Base-by-base conservation (phyloP, 1,284 basidiomycete genomes). In the Porogramme epimiltina region DNA sequence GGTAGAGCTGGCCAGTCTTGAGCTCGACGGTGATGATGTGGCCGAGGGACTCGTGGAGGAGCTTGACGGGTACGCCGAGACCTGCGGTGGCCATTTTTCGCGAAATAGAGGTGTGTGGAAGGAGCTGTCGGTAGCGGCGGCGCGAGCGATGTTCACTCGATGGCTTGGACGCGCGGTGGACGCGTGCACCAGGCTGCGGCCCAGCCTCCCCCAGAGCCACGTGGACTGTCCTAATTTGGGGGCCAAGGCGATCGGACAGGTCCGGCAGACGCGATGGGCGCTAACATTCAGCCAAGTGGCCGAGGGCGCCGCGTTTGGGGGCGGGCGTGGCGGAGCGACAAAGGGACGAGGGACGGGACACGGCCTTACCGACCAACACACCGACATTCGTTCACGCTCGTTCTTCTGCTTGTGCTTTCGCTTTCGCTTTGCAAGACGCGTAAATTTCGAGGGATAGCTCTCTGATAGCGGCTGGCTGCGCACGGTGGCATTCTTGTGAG, bases 11-110 rank as follows among this genome's bases (percentile, higher is more conserved):
- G 16, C 96, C 97, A 2, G 94, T 98, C 75, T 99, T 99, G 54
- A 98, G 84, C 74, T 99, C 97, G 40, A 98, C 94, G 3, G 96
- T 98, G 63, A 99, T 91, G 54, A 98, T 80, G 66, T 99, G 97
- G 33, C 97, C 97, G 38, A 98, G 80, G 52, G 93, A 92, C 75
- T 95, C 93, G 66, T 96, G 93, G 41, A 96, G 78, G 40, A 96
- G 84, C 72, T 96, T 96, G 61, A 95, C 89, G 60, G 93, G 93
- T 49, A 96, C 91, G 70, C 93, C 92, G 62, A 95, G 84, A 58
- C 90, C 85, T 53, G 72, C 56, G 42, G 61, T 68, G 33, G 66
- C 60, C 70, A 70, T 71, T 54, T 51, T 67, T 59, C n/a, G n/a
- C n/a, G 52, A 36, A 52, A 42, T 6, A 23, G 42, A 25, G 41